Conservation (phyloP, 2,329 filamentous ascomycete species). For the Aspergillus tamarii region DNA sequence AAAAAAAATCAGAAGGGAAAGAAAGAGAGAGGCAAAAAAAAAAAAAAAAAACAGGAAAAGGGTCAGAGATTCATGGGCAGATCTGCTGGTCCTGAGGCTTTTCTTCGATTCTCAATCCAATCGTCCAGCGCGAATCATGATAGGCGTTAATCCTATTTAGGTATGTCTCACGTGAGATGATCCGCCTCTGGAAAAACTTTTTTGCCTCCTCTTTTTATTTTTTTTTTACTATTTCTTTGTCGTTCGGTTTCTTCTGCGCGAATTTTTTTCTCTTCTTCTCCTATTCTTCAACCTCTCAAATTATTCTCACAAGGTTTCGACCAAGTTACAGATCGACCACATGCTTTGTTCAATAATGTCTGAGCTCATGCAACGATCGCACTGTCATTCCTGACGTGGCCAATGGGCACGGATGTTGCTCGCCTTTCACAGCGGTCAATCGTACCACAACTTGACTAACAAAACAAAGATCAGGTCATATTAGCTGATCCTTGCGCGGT, state of each 20-base stretch:
- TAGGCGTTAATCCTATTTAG: conserved; percentile 19
- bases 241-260: conserved; percentile 16
- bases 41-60: conserved; percentile 4
- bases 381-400: background rate
- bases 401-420: background rate
- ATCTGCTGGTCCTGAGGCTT: conserved; percentile 18
- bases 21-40: conserved; percentile 1
- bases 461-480: conserved; percentile 4
- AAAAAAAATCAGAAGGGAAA: conserved; percentile 21
- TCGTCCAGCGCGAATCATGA: conserved; percentile 8
- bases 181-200: conserved; percentile 13
- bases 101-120: conserved; percentile 11
- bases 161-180: conserved; percentile 17
- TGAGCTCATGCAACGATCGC: background rate
- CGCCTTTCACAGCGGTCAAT: background rate
- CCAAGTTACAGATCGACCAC: background rate
- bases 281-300: conserved; percentile 16
- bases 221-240: conserved; percentile 15
- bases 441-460: conserved; percentile 4
- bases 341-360: conserved; percentile 1
- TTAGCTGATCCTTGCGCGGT: background rate
- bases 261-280: conserved; percentile 14
- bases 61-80: conserved; percentile 11
- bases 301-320: conserved; percentile 27
- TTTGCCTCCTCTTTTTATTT: conserved; percentile 15